phyloP scores from a whole-genome alignment of 371 early-diverging fungal genomes.

The Ordospora pajunii region DNA sequence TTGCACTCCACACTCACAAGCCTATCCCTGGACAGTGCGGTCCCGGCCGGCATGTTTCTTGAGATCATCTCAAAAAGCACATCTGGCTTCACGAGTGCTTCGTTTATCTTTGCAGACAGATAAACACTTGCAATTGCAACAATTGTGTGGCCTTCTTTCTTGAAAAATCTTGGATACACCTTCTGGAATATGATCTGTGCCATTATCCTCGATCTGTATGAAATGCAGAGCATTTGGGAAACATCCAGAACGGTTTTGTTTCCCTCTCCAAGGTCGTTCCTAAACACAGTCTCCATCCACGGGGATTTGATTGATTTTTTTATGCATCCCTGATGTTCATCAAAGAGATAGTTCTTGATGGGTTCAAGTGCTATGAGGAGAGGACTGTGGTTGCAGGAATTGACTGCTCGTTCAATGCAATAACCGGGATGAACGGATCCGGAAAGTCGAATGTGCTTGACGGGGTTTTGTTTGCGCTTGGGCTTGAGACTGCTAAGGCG shows the following conservation, averaged over 20 bases:
- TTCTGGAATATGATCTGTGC: conserved; percentile 36
- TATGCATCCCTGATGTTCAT: conserved; percentile 49
- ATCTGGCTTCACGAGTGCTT: conserved; percentile 23
- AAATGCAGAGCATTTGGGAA: not conserved
- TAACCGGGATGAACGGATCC: conserved; percentile 96
- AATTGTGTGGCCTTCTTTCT: conserved; percentile 22
- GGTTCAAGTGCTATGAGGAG: conserved; percentile 59
- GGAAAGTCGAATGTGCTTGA: conserved; percentile 98
- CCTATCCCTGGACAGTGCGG: not conserved
- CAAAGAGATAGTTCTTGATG: conserved; percentile 54
- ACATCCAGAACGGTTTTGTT: conserved; percentile 28
- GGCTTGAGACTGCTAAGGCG: conserved; percentile 68
- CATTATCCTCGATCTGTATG: conserved; percentile 9
- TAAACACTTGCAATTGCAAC: conserved; percentile 24
- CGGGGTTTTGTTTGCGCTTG: conserved; percentile 95
- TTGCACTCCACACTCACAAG: conserved; percentile 15
- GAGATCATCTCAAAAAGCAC: not conserved
- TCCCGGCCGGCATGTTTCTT: not conserved
- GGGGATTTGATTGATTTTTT: conserved; percentile 20
- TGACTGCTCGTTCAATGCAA: conserved; percentile 74
- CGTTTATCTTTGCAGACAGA: conserved; percentile 27
- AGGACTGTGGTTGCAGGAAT: conserved; percentile 45
- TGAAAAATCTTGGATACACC: conserved; percentile 31
- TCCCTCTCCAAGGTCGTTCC: conserved; percentile 37
- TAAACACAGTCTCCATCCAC: conserved; percentile 26